Conservation (phyloP, 441 rosid species). For the Pelargonium cotyledonis region DNA sequence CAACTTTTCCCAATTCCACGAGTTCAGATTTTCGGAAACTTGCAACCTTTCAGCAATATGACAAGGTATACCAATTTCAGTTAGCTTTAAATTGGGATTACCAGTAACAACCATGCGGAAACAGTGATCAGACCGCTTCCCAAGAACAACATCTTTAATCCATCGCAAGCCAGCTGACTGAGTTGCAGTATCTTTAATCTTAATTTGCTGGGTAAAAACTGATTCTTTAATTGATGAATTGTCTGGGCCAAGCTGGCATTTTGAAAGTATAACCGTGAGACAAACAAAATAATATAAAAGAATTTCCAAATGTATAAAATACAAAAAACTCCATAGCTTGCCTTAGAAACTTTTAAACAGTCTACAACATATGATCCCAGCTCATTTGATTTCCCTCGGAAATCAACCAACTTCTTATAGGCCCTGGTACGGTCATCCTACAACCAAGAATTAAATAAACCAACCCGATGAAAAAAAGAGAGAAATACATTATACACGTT, state of each 20-base stretch:
- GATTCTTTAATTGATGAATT: slow-evolving; percentile 43
- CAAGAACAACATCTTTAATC: slow-evolving; percentile 86
- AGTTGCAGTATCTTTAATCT: slow-evolving; percentile 39
- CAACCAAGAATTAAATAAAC: slow-evolving; percentile 17
- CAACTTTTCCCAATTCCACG: slow-evolving; percentile 62
- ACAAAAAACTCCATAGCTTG: slow-evolving; percentile 30
- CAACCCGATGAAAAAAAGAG: slow-evolving; percentile 2
- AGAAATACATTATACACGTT: background rate
- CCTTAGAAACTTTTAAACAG: slow-evolving; percentile 82
- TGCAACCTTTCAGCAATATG: slow-evolving; percentile 71
- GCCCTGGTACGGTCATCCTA: slow-evolving; percentile 83
- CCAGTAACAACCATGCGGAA: slow-evolving; percentile 93
- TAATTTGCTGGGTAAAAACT: slow-evolving; percentile 29
- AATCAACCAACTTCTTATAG: slow-evolving; percentile 69
- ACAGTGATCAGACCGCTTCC: slow-evolving; percentile 75
- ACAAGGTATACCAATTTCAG: slow-evolving; percentile 85
- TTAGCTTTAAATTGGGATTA: slow-evolving; percentile 65
- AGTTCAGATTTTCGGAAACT: slow-evolving; percentile 64
- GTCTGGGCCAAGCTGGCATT: slow-evolving; percentile 65
- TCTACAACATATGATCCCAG: slow-evolving; percentile 69
- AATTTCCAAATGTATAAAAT: slow-evolving; percentile 4
- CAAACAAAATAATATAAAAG: slow-evolving; percentile 20
- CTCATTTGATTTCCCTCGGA: slow-evolving; percentile 59
- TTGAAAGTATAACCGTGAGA: slow-evolving; percentile 14
- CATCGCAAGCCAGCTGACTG: slow-evolving; percentile 73